phyloP scores from a whole-genome alignment of 345 rosid genomes.

The Passiflora organensis region DNA sequence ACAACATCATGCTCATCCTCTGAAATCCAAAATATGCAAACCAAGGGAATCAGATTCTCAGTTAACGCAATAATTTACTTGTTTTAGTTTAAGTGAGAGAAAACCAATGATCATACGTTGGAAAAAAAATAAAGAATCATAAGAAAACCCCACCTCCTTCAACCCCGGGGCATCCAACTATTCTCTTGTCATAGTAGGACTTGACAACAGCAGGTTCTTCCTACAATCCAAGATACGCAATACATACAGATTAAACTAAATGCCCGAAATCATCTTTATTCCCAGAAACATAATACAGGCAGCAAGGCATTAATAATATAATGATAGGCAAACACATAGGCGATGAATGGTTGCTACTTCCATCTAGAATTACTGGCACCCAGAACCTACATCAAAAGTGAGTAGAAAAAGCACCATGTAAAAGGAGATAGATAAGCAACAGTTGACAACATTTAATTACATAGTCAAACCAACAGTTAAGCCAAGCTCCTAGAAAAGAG shows the following conservation, averaged over 20 bases:
- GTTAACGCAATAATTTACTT: neutral
- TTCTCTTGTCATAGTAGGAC: constrained; percentile 76
- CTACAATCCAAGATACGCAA: constrained; percentile 27
- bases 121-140: neutral
- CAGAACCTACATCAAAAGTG: no score
- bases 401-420: no score
- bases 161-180: constrained; percentile 85
- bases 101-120: neutral
- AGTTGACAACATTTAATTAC: no score
- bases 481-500: no score
- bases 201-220: constrained; percentile 68
- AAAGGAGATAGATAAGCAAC: no score
- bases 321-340: neutral
- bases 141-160: constrained; percentile 57
- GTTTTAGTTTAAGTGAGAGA: neutral
- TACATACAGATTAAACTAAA: neutral
- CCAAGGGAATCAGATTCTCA: neutral
- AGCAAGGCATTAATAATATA: neutral
- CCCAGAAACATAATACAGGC: neutral
- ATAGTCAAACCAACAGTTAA: no score
- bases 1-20: constrained; percentile 97
- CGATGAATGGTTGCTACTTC: no score
- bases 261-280: neutral
- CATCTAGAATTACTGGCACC: no score
- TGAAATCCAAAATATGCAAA: constrained; percentile 20